Conservation (phyloP, 805 yeast species). For the Henningerozyma blattae region DNA sequence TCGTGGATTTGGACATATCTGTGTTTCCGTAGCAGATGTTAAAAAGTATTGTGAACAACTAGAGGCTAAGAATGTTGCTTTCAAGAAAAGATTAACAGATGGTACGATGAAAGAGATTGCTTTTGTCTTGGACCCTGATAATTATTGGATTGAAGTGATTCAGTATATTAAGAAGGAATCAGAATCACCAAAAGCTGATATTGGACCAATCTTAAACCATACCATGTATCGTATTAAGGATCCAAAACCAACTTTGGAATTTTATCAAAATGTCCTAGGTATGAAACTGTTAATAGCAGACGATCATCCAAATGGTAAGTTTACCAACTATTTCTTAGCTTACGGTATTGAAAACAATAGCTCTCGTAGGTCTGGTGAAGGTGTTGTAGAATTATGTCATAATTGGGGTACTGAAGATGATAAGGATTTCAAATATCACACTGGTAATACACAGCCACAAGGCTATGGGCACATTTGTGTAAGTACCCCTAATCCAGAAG, state of each 20-base stretch:
- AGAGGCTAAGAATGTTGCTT: conserved; percentile 50
- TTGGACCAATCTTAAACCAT: conserved; percentile 51
- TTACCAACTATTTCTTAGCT: conserved; percentile 78
- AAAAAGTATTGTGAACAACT: conserved; percentile 46
- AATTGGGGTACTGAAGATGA: conserved; percentile 93
- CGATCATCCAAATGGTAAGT: conserved; percentile 57
- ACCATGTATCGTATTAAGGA: conserved; percentile 90
- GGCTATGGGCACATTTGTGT: conserved; percentile 87
- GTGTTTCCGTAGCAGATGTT: conserved; percentile 77
- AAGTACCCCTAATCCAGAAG: conserved; percentile 45
- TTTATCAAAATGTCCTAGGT: conserved; percentile 72
- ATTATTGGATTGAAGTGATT: conserved; percentile 91
- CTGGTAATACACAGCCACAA: conserved; percentile 64
- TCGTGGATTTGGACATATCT: conserved; percentile 91
- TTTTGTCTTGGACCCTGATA: conserved; percentile 89
- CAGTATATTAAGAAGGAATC: conserved; percentile 30
- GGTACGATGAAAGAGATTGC: conserved; percentile 93
- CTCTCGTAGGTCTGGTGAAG: conserved; percentile 37
- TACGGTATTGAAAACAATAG: conserved; percentile 37
- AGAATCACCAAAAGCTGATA: conserved; percentile 3
- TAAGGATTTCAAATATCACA: conserved; percentile 62
- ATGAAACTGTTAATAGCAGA: conserved; percentile 53
- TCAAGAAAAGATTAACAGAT: conserved; percentile 74
- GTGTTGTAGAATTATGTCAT: conserved; percentile 80
- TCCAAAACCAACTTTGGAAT: conserved; percentile 59